These are phyloP conservation scores for Sugiyamaella boreocaroliniensis DNA, from an alignment of 805 yeast genomes.

Conservation along the genomic window DNA sequence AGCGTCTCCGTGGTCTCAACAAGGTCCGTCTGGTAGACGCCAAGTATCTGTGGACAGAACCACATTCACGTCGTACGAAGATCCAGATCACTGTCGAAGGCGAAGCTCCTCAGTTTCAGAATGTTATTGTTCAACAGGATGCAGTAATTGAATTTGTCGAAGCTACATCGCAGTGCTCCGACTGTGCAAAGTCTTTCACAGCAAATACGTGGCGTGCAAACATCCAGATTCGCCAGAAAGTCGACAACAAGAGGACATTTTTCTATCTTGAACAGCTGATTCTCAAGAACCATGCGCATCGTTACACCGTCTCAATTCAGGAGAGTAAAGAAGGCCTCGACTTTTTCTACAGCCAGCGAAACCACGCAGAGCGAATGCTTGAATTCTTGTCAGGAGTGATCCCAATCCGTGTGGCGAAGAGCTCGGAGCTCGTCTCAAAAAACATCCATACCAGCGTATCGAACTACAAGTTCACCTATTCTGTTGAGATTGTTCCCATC, in stretches of 20 bases:
- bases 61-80: slow-evolving; percentile 92
- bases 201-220: slow-evolving; percentile 98
- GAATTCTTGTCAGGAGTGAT: slow-evolving; percentile 81
- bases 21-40: slow-evolving; percentile 89
- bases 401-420: slow-evolving; percentile 74
- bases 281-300: slow-evolving; percentile 85
- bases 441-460: slow-evolving; percentile 90
- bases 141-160: slow-evolving; percentile 93
- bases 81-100: slow-evolving; percentile 93
- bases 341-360: slow-evolving; percentile 80
- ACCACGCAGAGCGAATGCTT: slow-evolving; percentile 89
- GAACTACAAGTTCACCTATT: slow-evolving; percentile 81
- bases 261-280: slow-evolving; percentile 92
- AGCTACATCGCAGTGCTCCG: slow-evolving; percentile 94
- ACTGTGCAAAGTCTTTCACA: slow-evolving; percentile 95
- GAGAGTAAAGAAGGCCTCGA: slow-evolving; percentile 93
- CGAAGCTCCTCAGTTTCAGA: slow-evolving; percentile 69
- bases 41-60: slow-evolving; percentile 96
- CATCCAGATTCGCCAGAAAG: slow-evolving; percentile 96
- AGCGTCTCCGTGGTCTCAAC: slow-evolving; percentile 77
- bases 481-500: slow-evolving; percentile 91
- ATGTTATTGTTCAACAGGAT: slow-evolving; percentile 86
- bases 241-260: slow-evolving; percentile 92
- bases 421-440: slow-evolving; percentile 84
- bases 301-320: slow-evolving; percentile 86